Evolutionary conservation across 768 basidiomycete genomes (phyloP).

Genomic region (Amanita brunnescens): DNA sequence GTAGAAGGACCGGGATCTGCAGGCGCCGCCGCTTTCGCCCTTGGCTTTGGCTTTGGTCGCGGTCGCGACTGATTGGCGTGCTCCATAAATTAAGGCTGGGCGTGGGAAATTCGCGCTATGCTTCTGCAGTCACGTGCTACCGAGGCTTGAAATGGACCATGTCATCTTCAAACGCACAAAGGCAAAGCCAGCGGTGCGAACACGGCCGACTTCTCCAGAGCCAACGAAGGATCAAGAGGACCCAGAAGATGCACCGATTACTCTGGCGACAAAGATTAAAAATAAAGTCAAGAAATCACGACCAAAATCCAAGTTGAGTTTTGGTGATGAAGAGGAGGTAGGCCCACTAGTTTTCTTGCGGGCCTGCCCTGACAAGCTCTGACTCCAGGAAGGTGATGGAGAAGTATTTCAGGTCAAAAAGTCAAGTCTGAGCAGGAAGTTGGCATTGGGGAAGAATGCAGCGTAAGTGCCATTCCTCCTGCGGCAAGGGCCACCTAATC

Average conservation of each 20-base stretch:
- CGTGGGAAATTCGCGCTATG: constrained; percentile 32
- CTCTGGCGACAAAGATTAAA: constrained; percentile 59
- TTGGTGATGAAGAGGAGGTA: constrained; percentile 63
- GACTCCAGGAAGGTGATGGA: constrained; percentile 41
- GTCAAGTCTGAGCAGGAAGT: constrained; percentile 62
- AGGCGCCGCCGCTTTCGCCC: constrained; percentile 18
- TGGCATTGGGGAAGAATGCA: constrained; percentile 47
- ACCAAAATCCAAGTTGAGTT: constrained; percentile 65
- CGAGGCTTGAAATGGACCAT: constrained; percentile 26
- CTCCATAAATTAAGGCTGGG: constrained; percentile 23
- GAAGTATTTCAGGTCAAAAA: constrained; percentile 77
- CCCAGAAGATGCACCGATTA: constrained; percentile 46
- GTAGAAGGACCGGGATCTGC: constrained; percentile 14
- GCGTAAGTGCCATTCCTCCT: constrained; percentile 26
- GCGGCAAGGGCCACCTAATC: constrained; percentile 3
- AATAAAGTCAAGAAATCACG: constrained; percentile 60
- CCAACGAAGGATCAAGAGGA: constrained; percentile 20
- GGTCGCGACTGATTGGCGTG: constrained; percentile 34
- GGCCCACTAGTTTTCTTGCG: constrained; percentile 15
- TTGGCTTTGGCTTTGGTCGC: constrained; percentile 48
- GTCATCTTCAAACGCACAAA: constrained; percentile 45
- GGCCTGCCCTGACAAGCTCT: constrained; percentile 19
- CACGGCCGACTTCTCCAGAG: constrained; percentile 35
- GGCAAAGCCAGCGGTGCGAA: constrained; percentile 30
- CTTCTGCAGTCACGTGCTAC: constrained; percentile 30